A percentile compares a stretch with the other conserved stretches of the same genome.
Conservation (phyloP, 805 yeast species). For the Pichia manshurica region DNA sequence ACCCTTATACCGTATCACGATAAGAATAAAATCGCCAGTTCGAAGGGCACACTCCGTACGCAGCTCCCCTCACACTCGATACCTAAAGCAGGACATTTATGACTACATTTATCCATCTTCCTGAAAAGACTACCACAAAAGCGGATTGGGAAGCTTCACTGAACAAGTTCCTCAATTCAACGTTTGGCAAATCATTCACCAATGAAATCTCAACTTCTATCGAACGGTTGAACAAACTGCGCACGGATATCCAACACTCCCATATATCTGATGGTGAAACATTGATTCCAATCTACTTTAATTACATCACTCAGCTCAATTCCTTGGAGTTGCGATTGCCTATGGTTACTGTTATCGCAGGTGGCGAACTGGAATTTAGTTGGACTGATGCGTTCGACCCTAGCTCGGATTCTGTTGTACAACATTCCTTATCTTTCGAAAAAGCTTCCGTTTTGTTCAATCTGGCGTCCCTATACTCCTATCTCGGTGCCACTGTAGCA, state of each 20-base stretch:
- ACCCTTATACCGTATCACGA: too few species aligned
- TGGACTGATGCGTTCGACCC: slow-evolving; percentile 74
- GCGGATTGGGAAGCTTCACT: slow-evolving; percentile 65
- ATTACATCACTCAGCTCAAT: slow-evolving; percentile 78
- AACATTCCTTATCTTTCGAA: slow-evolving; percentile 79
- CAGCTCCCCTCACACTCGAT: too few species aligned
- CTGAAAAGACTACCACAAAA: slow-evolving; percentile 44
- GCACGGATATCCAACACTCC: slow-evolving; percentile 53
- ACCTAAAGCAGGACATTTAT: too few species aligned
- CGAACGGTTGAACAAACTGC: slow-evolving; percentile 45
- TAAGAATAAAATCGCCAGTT: too few species aligned
- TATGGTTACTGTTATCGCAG: slow-evolving; percentile 35
- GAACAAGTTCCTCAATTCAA: slow-evolving; percentile 46
- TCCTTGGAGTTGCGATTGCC: slow-evolving; percentile 75
- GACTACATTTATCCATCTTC: slow-evolving; percentile 26
- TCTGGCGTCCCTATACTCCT: slow-evolving; percentile 59
- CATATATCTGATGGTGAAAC: slow-evolving; percentile 38
- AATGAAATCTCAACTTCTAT: slow-evolving; percentile 56
- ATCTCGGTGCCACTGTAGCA: slow-evolving; percentile 33
- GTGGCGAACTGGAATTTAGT: slow-evolving; percentile 44
- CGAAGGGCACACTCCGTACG: too few species aligned
- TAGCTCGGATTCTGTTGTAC: slow-evolving; percentile 42
- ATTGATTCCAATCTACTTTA: slow-evolving; percentile 39
- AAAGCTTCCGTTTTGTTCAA: slow-evolving; percentile 82
- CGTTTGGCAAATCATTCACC: slow-evolving; percentile 51